Percentiles rank a stretch among this genome's conserved stretches.
Evolutionary conservation across 176 grass and related monocot genomes (phyloP).

Genomic region (Oryza punctata): DNA sequence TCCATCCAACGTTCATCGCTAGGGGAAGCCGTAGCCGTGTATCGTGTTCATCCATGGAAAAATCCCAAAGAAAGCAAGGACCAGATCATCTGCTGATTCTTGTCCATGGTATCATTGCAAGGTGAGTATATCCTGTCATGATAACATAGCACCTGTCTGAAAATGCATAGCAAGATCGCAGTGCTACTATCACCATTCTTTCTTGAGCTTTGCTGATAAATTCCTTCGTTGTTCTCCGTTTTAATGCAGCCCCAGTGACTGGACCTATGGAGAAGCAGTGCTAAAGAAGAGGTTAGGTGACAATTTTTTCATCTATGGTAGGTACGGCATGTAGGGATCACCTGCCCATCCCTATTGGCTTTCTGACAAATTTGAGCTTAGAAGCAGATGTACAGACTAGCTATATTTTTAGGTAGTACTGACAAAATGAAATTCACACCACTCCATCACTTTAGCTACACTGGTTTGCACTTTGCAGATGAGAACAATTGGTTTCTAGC

Average conservation of each 20-base stretch:
- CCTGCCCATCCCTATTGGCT: neutral
- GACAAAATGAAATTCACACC: neutral
- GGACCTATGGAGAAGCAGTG: slow-evolving; percentile 69
- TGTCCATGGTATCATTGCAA: slow-evolving; percentile 88
- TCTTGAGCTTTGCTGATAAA: slow-evolving; percentile 7
- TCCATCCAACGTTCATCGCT: neutral
- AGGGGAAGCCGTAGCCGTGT: neutral
- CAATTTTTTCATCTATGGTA: slow-evolving; percentile 83
- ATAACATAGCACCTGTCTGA: neutral
- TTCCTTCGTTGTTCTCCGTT: neutral
- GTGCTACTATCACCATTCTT: neutral
- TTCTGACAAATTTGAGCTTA: slow-evolving; percentile 1
- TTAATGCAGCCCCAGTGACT: slow-evolving; percentile 65
- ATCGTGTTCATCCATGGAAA: slow-evolving; percentile 25
- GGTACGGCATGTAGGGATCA: neutral
- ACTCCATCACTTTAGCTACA: neutral
- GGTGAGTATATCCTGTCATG: slow-evolving; percentile 36
- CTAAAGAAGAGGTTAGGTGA: slow-evolving; percentile 64
- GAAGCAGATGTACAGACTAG: neutral
- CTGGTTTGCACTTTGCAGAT: neutral
- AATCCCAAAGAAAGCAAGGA: slow-evolving; percentile 43
- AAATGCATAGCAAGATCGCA: neutral
- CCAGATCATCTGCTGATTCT: slow-evolving; percentile 89
- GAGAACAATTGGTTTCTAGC: neutral
- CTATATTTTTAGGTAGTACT: too few species aligned